Evolutionary conservation across 176 grass and related monocot genomes (phyloP).

Genomic region (Thalia dealbata): DNA sequence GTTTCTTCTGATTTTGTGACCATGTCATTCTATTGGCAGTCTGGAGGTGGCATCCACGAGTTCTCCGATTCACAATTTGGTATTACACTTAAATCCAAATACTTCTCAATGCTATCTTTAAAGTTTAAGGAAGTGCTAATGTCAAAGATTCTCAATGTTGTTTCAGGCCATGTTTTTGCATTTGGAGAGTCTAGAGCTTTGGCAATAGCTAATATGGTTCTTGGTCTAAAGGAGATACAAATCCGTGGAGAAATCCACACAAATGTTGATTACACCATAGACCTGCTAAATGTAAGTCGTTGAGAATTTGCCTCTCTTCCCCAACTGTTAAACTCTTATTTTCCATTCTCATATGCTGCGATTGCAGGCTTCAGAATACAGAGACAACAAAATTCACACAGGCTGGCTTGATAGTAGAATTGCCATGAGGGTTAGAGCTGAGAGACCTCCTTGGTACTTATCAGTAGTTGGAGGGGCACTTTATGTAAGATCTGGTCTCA

Average conservation of each 20-base stretch:
- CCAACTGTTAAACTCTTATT: constrained; percentile 17
- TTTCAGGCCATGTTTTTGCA: constrained; percentile 95
- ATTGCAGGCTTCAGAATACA: constrained; percentile 64
- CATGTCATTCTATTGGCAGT: constrained; percentile 33
- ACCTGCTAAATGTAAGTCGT: constrained; percentile 93
- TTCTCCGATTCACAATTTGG: constrained; percentile 99
- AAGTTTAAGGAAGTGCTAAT: constrained; percentile 1
- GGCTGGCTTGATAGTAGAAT: constrained; percentile 99
- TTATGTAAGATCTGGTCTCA: constrained; percentile 48
- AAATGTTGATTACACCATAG: constrained; percentile 99
- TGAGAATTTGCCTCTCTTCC: constrained; percentile 3
- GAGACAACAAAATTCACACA: constrained; percentile 95
- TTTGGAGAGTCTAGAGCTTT: constrained; percentile 90
- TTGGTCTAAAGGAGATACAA: constrained; percentile 98
- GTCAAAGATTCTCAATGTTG: constrained; percentile 19
- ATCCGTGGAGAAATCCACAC: constrained; percentile 93
- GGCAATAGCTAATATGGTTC: constrained; percentile 97
- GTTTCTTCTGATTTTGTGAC: neutral
- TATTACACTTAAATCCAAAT: constrained; percentile 24
- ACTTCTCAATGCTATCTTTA: constrained; percentile 9
- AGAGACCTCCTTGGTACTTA: constrained; percentile 97
- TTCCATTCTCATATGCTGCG: constrained; percentile 19
- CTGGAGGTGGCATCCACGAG: constrained; percentile 98
- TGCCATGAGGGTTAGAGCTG: constrained; percentile 97
- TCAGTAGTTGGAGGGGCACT: constrained; percentile 94